Percentiles rank a stretch among this genome's conserved stretches.
Conservation (phyloP, 2,329 filamentous ascomycete genomes). For the Epichloe scottii region DNA sequence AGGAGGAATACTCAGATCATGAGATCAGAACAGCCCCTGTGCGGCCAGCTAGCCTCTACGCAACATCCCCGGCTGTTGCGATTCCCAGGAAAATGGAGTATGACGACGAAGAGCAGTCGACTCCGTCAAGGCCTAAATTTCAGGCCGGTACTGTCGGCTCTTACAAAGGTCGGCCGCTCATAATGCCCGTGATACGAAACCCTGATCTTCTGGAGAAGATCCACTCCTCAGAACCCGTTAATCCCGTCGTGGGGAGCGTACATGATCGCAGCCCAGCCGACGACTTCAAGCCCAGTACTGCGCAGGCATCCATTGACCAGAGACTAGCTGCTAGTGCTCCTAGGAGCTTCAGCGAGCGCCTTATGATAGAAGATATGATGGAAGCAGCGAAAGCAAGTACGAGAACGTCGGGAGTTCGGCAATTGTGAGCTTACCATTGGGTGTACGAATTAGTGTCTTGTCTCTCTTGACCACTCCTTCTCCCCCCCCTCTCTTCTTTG, state of each 20-base stretch:
- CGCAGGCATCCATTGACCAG: constrained; percentile 25
- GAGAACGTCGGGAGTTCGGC: constrained; percentile 7
- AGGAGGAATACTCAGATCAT: constrained; percentile 15
- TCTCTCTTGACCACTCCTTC: background rate
- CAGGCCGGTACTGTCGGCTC: constrained; percentile 34
- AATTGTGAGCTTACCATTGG: constrained; percentile 10
- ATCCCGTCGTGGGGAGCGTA: constrained; percentile 39
- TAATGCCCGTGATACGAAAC: constrained; percentile 38
- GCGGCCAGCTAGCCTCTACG: constrained; percentile 17
- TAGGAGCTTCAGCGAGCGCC: constrained; percentile 34
- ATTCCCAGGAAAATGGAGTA: constrained; percentile 13
- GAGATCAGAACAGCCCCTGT: background rate
- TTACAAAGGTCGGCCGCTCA: constrained; percentile 40
- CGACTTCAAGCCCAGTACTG: constrained; percentile 31
- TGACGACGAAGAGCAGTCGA: constrained; percentile 14
- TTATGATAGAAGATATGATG: constrained; percentile 34
- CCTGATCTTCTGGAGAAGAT: constrained; percentile 36
- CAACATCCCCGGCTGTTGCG: constrained; percentile 32
- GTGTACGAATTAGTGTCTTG: background rate
- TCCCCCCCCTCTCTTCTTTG: too few relatives aligned
- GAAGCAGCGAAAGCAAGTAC: constrained; percentile 15
- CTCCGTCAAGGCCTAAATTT: constrained; percentile 21
- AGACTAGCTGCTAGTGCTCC: constrained; percentile 30
- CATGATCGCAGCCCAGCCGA: constrained; percentile 38
- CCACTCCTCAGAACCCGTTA: constrained; percentile 34